These are phyloP conservation scores for Salix exigua DNA, from an alignment of 345 rosid genomes.

Conservation along the genomic window DNA sequence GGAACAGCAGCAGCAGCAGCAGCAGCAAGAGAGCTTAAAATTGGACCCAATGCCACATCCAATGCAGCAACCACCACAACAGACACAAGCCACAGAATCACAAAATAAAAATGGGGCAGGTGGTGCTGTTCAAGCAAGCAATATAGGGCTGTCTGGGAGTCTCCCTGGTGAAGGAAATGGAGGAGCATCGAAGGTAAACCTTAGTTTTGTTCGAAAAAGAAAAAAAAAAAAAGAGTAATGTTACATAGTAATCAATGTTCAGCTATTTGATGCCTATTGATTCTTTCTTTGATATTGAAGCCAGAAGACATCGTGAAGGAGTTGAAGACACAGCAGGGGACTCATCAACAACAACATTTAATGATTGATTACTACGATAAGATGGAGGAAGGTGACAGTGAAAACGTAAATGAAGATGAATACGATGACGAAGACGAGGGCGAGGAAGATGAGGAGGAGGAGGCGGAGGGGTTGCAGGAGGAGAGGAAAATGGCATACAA, in stretches of 20 bases:
- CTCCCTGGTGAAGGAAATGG: slow-evolving; percentile 36
- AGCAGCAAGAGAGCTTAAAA: slow-evolving; percentile 14
- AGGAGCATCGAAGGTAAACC: slow-evolving; percentile 43
- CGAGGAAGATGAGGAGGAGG: slow-evolving; percentile 39
- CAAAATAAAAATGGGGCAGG: slow-evolving; percentile 17
- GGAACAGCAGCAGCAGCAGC: slow-evolving; percentile 13
- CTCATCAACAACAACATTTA: slow-evolving; percentile 22
- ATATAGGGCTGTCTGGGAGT: slow-evolving; percentile 10
- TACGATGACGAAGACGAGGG: slow-evolving; percentile 24
- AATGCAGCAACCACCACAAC: slow-evolving; percentile 20
- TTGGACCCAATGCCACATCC: slow-evolving; percentile 21
- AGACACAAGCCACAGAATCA: slow-evolving; percentile 9
- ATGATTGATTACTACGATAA: slow-evolving; percentile 45
- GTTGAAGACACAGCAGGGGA: slow-evolving; percentile 40
- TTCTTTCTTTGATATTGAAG: slow-evolving; percentile 54
- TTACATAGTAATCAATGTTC: not conserved
- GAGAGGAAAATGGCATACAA: slow-evolving; percentile 50
- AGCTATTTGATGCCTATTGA: slow-evolving; percentile 22
- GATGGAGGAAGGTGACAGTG: slow-evolving; percentile 41
- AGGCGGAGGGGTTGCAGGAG: slow-evolving; percentile 43
- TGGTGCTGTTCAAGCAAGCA: slow-evolving; percentile 9
- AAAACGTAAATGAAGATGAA: slow-evolving; percentile 18
- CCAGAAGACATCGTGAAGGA: slow-evolving; percentile 79
- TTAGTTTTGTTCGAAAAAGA: not conserved
- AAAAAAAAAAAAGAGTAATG: not conserved